These are phyloP conservation scores for Ustilago xerochloae DNA, from an alignment of 1,284 basidiomycete species.

Conservation along the genomic window DNA sequence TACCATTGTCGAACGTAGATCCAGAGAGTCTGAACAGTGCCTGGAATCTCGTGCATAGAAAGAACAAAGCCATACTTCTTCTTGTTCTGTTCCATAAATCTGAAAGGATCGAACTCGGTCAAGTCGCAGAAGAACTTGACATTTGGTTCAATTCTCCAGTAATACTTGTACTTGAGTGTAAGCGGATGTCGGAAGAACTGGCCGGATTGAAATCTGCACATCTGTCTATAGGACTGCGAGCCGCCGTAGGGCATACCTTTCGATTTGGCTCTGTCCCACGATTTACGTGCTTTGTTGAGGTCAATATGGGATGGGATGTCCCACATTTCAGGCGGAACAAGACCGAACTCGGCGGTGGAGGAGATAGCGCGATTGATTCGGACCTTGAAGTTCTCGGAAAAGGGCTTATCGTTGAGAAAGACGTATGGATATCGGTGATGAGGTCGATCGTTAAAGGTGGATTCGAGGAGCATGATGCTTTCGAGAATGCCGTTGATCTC, in stretches of 20 bases:
- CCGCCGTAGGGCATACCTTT: constrained; percentile 85
- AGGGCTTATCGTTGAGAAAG: constrained; percentile 69
- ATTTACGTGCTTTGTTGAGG: constrained; percentile 75
- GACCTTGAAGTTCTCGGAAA: constrained; percentile 68
- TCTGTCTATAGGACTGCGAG: constrained; percentile 72
- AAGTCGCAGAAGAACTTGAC: constrained; percentile 82
- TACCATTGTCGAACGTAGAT: constrained; percentile 78
- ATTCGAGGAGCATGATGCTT: constrained; percentile 54
- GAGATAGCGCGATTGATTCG: constrained; percentile 61
- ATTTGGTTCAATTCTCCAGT: constrained; percentile 86
- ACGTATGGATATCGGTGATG: constrained; percentile 67
- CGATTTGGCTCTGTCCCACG: constrained; percentile 77
- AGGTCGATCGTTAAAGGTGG: constrained; percentile 62
- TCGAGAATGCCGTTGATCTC: constrained; percentile 63
- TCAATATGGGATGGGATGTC: constrained; percentile 78
- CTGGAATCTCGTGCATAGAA: constrained; percentile 79
- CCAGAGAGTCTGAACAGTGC: constrained; percentile 84
- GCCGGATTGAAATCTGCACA: constrained; percentile 90
- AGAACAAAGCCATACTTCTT: constrained; percentile 81
- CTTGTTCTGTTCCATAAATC: constrained; percentile 83
- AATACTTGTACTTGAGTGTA: constrained; percentile 84
- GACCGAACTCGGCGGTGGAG: constrained; percentile 74
- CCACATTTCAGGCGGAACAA: constrained; percentile 86
- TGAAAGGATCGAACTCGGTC: constrained; percentile 80
- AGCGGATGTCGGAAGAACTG: constrained; percentile 72